Base-by-base conservation (phyloP, 495 filamentous ascomycete species). In the Penicillium coffeae region DNA sequence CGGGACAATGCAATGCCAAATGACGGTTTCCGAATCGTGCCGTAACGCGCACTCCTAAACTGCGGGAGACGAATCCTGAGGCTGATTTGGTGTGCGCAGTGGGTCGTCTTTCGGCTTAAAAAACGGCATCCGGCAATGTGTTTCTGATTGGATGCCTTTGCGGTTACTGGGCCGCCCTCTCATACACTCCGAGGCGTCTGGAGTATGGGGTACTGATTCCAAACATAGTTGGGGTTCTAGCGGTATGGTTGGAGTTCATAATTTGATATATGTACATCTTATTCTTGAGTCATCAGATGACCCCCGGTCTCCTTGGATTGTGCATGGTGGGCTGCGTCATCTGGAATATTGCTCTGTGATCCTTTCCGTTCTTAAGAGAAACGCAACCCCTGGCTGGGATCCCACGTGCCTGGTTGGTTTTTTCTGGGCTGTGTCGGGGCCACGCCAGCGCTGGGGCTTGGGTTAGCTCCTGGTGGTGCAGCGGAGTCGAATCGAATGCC, bases 401-500 rank as follows among this genome's bases (percentile, higher is more conserved):
- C 83, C 85, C 85, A 88, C 3, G 62, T 60, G 19, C 60, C 58
- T 7, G 53, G 22, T 36, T 58, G 62, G 9, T 41, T 47, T 7
- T 46, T 22, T 21, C 45, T 44, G 14, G 47, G 35, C 10, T 42
- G 33, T 13, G 37, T 21, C 42, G 52, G 54, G 21, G 63, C 60
- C 45, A 51, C 42, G 9, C 56, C 14, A 48, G 47, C 12, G 50
- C 51, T 21, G 50, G 42, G 21, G 47, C 46, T 33, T 25, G 55
- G 40, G 7, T 42, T 35, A 38, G 52, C 22, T 47, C 58, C 40
- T 44, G 54, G 51, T 43, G 56, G 35, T 45, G 39, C 39, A 4
- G 55, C 60, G 2, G 58, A 54, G 6, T 77, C 76, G 60, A 92
- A 94, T 15, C 84, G 84, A 50, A 93, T 90, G 0, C 86, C 87